These are phyloP conservation scores for Selaginella tamariscina DNA, from an alignment of 75 land plant genomes.

Conservation along the genomic window DNA sequence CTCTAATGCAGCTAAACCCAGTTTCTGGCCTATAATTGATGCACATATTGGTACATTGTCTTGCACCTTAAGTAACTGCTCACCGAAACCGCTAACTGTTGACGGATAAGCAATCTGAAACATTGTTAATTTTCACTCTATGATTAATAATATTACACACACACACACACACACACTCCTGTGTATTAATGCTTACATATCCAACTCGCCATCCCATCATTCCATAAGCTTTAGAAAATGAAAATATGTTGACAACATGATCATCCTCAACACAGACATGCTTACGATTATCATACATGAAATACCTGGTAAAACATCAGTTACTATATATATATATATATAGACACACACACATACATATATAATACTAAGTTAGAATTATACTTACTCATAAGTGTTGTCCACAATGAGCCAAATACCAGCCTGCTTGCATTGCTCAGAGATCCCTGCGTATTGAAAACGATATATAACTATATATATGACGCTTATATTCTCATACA, in stretches of 20 bases:
- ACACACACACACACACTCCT: too few species aligned
- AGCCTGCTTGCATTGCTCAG: conserved; percentile 65
- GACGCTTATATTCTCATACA: too few species aligned
- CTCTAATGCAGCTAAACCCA: conserved; percentile 63
- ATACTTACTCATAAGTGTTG: conserved; percentile 92
- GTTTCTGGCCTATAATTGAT: conserved; percentile 72
- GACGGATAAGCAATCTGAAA: conserved; percentile 86
- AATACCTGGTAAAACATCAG: too few species aligned
- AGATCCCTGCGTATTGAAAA: conserved; percentile 45
- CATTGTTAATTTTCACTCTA: too few species aligned
- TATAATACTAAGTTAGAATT: too few species aligned
- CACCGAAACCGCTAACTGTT: conserved; percentile 46
- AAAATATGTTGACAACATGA: conserved; percentile 77
- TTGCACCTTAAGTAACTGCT: conserved; percentile 76
- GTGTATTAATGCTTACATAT: conserved; percentile 74
- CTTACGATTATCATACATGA: conserved; percentile 76
- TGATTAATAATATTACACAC: too few species aligned
- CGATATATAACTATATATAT: not conserved
- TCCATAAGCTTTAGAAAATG: conserved; percentile 95
- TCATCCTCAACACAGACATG: conserved; percentile 72
- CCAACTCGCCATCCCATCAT: conserved; percentile 99
- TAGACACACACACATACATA: too few species aligned
- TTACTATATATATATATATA: too few species aligned
- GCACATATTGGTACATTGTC: conserved; percentile 97
- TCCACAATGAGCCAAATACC: conserved; percentile 92